phyloP scores from a whole-genome alignment of 106 monocot species.

The Gastrodia elata region DNA sequence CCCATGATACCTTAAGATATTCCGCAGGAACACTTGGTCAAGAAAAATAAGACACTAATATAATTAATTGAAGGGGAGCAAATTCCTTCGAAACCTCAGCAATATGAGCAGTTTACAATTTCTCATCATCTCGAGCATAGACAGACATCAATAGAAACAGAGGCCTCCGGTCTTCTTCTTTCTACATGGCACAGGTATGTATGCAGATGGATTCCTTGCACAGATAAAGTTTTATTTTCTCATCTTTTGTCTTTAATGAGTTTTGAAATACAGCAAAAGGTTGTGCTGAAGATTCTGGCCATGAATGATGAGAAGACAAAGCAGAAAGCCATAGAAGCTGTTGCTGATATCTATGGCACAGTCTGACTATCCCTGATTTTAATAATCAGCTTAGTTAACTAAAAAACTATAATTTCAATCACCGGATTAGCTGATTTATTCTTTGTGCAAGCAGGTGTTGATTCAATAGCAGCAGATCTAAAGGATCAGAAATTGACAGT shows the following conservation, averaged over 20 bases:
- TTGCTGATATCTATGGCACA: conserved; percentile 49
- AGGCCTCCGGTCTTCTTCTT: neutral
- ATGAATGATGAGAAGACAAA: conserved; percentile 54
- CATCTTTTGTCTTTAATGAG: neutral
- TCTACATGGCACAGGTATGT: conserved; percentile 1
- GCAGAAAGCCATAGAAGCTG: conserved; percentile 59
- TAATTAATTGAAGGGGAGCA: neutral
- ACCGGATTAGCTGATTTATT: neutral
- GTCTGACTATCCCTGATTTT: neutral
- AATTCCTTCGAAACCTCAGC: neutral
- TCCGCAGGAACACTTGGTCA: neutral
- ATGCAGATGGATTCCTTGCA: neutral
- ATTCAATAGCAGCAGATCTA: conserved; percentile 67
- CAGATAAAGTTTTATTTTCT: neutral
- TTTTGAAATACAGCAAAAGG: conserved; percentile 27
- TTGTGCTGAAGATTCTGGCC: conserved; percentile 37
- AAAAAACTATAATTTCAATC: neutral
- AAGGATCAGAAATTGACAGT: conserved; percentile 86
- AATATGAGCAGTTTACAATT: no score
- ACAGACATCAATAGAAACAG: neutral
- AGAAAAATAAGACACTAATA: neutral
- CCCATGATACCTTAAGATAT: neutral
- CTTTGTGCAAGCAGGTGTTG: conserved; percentile 34
- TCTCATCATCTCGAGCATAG: neutral
- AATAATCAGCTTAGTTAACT: neutral